Base-by-base conservation (phyloP, 1,284 basidiomycete genomes). In the Ceratorhiza oryzae-sativae region DNA sequence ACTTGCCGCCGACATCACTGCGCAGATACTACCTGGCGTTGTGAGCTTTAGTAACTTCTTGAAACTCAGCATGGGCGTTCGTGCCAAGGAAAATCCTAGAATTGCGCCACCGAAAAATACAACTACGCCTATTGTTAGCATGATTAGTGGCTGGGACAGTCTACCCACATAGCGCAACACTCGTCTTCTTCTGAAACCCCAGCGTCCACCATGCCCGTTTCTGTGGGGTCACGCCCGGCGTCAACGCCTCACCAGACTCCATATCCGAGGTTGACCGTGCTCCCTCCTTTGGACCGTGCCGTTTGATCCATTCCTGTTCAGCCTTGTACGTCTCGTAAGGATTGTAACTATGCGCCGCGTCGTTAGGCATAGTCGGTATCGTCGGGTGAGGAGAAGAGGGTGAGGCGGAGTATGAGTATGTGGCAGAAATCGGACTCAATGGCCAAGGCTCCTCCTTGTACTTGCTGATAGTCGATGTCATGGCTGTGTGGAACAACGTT, bases 51-150 rank as follows among this genome's bases (percentile, higher is more conserved):
- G n/a, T 18, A 74, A 42, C 42, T 61, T 34, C 15, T 53, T 49
- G 32, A 71, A 71, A 23, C 46, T 60, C 45, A 74, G 36, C 71
- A 74, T 68, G 6, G 56, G 27, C 20, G 71, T 61, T 32, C 73
- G 51, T 30, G 70, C 62, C 5, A 75, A 53, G 9, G 36, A 62
- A 42, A 75, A 75, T 13, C 74, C 74, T 2, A 73, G 6, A 13
- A 75, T 41, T 13, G 74, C 74, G 15, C 74, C 74, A 25, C 49
- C 72, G 45, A 75, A 75, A 10, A 75, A 42, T 13, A 73, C 53
- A 58, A 71, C 74, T 73, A 36, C 59, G 45, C 18, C 1, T 15
- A n/a, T 9, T 13, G 32, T 56, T 8, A 42, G 39, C 41, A 46
- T 34, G n/a, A 13, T 18, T 6, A 20, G 0, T 23, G 25, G 41